Evolutionary conservation across 305 asterid genomes (phyloP).

Genomic region (Fraxinus greggii): DNA sequence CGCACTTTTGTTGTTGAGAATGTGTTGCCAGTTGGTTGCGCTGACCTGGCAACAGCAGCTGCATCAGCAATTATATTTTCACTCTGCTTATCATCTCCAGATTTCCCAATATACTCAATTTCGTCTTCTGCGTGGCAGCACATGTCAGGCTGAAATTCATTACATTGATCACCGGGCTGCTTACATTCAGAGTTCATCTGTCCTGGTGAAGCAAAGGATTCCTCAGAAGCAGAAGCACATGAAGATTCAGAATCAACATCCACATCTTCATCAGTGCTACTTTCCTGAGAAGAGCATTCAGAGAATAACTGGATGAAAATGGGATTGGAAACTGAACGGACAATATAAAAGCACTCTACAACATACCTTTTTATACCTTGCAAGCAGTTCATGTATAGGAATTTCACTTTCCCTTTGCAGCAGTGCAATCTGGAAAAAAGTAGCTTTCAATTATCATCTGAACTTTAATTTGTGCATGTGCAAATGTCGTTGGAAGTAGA

Average conservation of each 20-base stretch:
- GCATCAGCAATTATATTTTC: slow-evolving; percentile 88
- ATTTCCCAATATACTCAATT: slow-evolving; percentile 44
- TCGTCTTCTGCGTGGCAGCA: slow-evolving; percentile 45
- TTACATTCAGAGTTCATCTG: slow-evolving; percentile 36
- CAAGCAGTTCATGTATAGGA: slow-evolving; percentile 82
- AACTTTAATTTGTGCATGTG: slow-evolving; percentile 21
- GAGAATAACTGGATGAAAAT: slow-evolving; percentile 30
- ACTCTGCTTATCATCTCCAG: slow-evolving; percentile 66
- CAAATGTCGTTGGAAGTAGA: slow-evolving; percentile 17
- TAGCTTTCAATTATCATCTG: slow-evolving; percentile 25
- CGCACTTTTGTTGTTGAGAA: slow-evolving; percentile 93
- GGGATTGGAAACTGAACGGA: slow-evolving; percentile 18
- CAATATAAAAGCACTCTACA: slow-evolving; percentile 24
- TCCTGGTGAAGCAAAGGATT: slow-evolving; percentile 42
- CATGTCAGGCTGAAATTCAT: slow-evolving; percentile 37
- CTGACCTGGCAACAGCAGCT: slow-evolving; percentile 98
- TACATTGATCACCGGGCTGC: slow-evolving; percentile 43
- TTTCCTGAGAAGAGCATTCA: slow-evolving; percentile 44
- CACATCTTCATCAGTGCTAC: slow-evolving; percentile 43
- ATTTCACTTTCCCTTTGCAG: slow-evolving; percentile 91
- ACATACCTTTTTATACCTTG: slow-evolving; percentile 94
- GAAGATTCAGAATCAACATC: slow-evolving; percentile 46
- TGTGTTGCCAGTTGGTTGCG: slow-evolving; percentile 99
- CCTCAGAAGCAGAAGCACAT: slow-evolving; percentile 63
- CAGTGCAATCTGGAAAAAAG: slow-evolving; percentile 67